Percentiles rank a stretch among this genome's conserved stretches.
These are phyloP conservation scores for Phytophthora macrochlamydospora DNA, from an alignment of 352 stramenopile species.

Conservation along the genomic window DNA sequence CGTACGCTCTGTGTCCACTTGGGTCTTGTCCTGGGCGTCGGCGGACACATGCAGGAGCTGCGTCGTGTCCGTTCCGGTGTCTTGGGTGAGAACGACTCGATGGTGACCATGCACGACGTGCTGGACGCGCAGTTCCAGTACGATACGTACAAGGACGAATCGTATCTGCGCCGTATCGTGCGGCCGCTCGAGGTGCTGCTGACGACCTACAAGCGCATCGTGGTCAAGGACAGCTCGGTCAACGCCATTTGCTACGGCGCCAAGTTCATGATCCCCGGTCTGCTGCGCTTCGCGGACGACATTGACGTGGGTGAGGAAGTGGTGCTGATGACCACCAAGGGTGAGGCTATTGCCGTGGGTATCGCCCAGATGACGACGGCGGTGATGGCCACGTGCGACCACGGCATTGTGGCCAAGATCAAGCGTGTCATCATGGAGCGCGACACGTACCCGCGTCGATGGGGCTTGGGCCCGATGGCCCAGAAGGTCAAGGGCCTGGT, in stretches of 20 bases:
- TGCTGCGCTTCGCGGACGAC: constrained; percentile 98
- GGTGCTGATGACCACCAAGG: constrained; percentile 99
- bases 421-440: constrained; percentile 99
- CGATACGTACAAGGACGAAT: constrained; percentile 99
- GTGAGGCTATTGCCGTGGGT: constrained; percentile 98
- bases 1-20: constrained; percentile 99
- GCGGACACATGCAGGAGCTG: constrained; percentile 99
- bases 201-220: constrained; percentile 99
- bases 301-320: constrained; percentile 99
- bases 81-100: constrained; percentile 94
- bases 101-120: constrained; percentile 99
- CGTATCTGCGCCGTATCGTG: constrained; percentile 98
- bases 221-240: constrained; percentile 99
- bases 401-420: constrained; percentile 99
- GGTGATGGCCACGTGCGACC: constrained; percentile 99
- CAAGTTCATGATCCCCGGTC: constrained; percentile 99
- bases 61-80: constrained; percentile 97
- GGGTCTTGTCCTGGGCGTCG: constrained; percentile 96
- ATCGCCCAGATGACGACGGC: constrained; percentile 99
- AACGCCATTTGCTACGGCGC: constrained; percentile 99
- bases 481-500: constrained; percentile 99
- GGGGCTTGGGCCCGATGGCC: constrained; percentile 99
- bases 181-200: constrained; percentile 98
- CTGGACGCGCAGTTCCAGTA: constrained; percentile 99
- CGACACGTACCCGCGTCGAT: constrained; percentile 99